Conservation (phyloP, 2,329 filamentous ascomycete species). For the Ceratocystis lukuohia region DNA sequence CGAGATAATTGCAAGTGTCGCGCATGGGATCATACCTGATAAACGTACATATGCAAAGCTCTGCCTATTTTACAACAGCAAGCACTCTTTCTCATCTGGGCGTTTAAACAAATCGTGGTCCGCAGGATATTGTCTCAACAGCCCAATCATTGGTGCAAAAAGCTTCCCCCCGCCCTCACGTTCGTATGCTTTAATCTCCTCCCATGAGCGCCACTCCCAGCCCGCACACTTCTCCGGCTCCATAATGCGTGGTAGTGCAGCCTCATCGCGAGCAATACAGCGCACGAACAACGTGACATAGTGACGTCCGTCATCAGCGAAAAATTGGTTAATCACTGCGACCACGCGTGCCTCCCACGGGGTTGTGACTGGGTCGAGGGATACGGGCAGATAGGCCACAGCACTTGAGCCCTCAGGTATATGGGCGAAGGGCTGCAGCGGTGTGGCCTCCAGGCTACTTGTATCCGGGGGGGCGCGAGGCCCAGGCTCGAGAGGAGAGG, state of each 20-base stretch:
- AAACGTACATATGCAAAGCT: too few relatives aligned
- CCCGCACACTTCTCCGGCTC: constrained; percentile 39
- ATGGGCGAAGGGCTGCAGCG: not conserved
- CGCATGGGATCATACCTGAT: too few relatives aligned
- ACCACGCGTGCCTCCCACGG: constrained; percentile 32
- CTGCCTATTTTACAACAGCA: not conserved
- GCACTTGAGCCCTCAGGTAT: not conserved
- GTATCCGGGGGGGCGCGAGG: not conserved
- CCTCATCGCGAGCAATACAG: constrained; percentile 35
- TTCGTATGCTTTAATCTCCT: constrained; percentile 28
- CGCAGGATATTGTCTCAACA: constrained; percentile 9
- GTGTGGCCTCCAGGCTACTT: not conserved
- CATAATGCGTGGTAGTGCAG: constrained; percentile 35
- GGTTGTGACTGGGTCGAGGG: not conserved
- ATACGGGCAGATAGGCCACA: not conserved
- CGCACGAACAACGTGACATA: constrained; percentile 62
- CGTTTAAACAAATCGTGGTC: constrained; percentile 7
- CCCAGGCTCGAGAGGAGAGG: not conserved
- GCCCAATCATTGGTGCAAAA: constrained; percentile 11
- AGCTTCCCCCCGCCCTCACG: constrained; percentile 20
- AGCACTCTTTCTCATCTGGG: not conserved
- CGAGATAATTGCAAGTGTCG: too few relatives aligned
- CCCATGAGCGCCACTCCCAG: constrained; percentile 38
- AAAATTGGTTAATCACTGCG: constrained; percentile 54
- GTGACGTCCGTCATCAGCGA: constrained; percentile 47